Evolutionary conservation across 345 rosid genomes (phyloP).

Genomic region (Orychophragmus violaceus): DNA sequence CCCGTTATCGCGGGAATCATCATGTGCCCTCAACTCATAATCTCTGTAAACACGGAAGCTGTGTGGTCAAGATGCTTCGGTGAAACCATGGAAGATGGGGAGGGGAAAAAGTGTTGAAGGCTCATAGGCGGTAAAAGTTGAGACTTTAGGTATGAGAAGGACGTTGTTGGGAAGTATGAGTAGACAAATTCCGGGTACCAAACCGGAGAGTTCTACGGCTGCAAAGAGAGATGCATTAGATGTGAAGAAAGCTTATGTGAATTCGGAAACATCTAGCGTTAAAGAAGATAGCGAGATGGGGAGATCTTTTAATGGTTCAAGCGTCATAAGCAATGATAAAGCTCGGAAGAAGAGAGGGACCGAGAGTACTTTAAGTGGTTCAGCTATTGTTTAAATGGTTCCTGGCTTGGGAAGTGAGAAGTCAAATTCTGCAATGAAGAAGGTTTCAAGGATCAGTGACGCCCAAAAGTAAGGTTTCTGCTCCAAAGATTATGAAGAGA

Average conservation of each 20-base stretch:
- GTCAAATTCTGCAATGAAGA: too few species aligned
- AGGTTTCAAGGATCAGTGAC: conserved; percentile 4
- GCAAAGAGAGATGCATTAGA: conserved; percentile 21
- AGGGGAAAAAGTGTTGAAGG: conserved; percentile 22
- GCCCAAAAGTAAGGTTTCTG: conserved; percentile 14
- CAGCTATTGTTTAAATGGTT: conserved; percentile 21
- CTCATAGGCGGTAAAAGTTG: conserved; percentile 12
- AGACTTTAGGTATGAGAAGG: conserved; percentile 8
- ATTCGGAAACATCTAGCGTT: conserved; percentile 14
- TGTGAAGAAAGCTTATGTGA: conserved; percentile 8
- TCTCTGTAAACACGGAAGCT: conserved; percentile 53
- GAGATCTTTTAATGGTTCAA: conserved; percentile 17
- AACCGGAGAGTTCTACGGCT: conserved; percentile 7
- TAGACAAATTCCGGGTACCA: conserved; percentile 9
- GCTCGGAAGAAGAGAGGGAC: conserved; percentile 4
- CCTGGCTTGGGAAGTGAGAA: conserved; percentile 12
- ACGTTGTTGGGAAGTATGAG: neutral
- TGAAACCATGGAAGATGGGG: conserved; percentile 29
- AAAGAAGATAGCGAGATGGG: neutral
- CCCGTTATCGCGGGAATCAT: conserved; percentile 57
- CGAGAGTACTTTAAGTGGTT: too few species aligned
- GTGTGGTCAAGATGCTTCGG: conserved; percentile 28
- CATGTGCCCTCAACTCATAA: conserved; percentile 71
- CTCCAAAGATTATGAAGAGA: conserved; percentile 15
- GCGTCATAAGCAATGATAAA: conserved; percentile 24